Evolutionary conservation across 2,329 filamentous ascomycete genomes (phyloP), one percentile per base, ranked within the genome.

Genomic region (Aureobasidium sp.): DNA sequence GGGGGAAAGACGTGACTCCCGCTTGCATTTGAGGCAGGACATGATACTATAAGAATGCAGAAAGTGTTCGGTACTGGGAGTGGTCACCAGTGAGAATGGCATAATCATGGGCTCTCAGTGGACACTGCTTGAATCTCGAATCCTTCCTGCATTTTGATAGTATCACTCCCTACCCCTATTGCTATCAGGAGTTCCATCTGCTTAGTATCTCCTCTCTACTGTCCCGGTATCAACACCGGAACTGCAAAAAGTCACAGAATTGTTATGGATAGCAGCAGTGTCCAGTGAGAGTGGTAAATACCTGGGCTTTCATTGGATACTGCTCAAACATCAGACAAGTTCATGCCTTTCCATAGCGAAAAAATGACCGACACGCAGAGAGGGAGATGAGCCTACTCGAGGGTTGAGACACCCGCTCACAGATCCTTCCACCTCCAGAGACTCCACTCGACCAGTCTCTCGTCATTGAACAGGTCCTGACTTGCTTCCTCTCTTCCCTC

Each of bases 401-500:
- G 5, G 8, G 5, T 5, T n/a, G 5, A 11, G 34, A 9, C 16
- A 13, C 11, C 14, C 3, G 5, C 68, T 73, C 69, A 63, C 36
- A 68, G 68, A 47, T 61, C 36, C 59, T 68, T 75, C 76, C 76
- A 78, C 27, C 64, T 65, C 73, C 73, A 75, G 6, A 73, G 64
- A 65, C 69, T 71, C 72, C 72, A 75, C 64, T 76, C 73, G 53
- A 72, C 72, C 14, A 72, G 67, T 27, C 68, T 67, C 39, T 74
- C 71, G 63, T 75, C 73, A 45, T 75, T 73, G 68, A 71, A 75
- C 14, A 67, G 66, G 30, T 66, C 64, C 49, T 68, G 66, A 11
- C 68, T 63, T 2, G 67, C 68, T 34, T 64, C 66, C 53, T 70
- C 68, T 61, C 69, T 67, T 0, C 72, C 73, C 61, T 75, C 71